phyloP scores from a whole-genome alignment of 805 yeast genomes.

The Candida qinlingensis region DNA sequence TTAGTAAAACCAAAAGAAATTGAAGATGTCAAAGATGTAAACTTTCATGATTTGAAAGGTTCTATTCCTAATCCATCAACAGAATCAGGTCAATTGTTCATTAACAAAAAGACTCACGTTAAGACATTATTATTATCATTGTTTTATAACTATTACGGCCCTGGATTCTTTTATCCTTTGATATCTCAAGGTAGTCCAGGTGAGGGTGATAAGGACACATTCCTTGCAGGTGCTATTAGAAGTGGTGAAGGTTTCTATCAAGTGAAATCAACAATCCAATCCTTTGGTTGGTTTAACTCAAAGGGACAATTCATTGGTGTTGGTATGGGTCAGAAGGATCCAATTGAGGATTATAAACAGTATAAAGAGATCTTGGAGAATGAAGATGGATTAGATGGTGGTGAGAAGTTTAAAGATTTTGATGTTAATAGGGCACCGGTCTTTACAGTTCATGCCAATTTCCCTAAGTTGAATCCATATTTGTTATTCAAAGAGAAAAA shows the following conservation, averaged over 20 bases:
- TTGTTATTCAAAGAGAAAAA: conserved; percentile 20
- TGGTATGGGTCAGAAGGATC: conserved; percentile 74
- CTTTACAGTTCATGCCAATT: conserved; percentile 34
- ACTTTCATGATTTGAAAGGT: conserved; percentile 52
- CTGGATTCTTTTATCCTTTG: conserved; percentile 58
- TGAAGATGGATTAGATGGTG: background rate
- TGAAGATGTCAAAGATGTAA: conserved; percentile 26
- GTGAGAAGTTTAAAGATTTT: conserved; percentile 9
- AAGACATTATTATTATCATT: conserved; percentile 52
- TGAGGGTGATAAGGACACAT: conserved; percentile 74
- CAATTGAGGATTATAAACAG: conserved; percentile 47
- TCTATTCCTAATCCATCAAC: conserved; percentile 61
- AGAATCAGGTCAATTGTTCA: conserved; percentile 62
- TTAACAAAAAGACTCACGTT: conserved; percentile 53
- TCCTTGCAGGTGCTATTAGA: conserved; percentile 43
- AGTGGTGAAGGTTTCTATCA: background rate
- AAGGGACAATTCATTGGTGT: conserved; percentile 54
- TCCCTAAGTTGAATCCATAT: conserved; percentile 32
- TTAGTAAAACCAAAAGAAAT: conserved; percentile 27
- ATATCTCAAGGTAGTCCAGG: conserved; percentile 70
- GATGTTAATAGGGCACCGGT: conserved; percentile 15
- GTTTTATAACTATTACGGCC: conserved; percentile 64
- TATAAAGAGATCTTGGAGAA: background rate
- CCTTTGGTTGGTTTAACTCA: background rate
- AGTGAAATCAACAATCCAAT: background rate